Base-by-base conservation (phyloP, 2,329 filamentous ascomycete genomes). In the Lasiodiplodia sp. region DNA sequence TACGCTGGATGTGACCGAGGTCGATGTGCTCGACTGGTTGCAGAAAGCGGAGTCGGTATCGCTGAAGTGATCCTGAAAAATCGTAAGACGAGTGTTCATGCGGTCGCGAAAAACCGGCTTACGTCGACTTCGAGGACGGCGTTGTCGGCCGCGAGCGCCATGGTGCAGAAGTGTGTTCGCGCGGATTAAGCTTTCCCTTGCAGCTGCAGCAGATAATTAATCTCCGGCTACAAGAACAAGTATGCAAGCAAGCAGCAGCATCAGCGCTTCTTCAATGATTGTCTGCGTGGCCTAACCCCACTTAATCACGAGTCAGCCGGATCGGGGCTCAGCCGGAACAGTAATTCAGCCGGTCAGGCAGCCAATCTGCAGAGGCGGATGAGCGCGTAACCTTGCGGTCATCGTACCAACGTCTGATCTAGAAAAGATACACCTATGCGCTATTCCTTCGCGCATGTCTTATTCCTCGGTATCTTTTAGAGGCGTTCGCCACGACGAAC, bases 1-100 rank as follows among this genome's bases (percentile, higher is more conserved):
- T 70, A 79, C 75, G 55, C 75, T 76, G 18, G 76, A 78, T 47
- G 77, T 75, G 58, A 79, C 73, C 11, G 79, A 79, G 8, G 78
- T 78, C 40, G 72, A 75, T 55, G 37, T 52, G 62, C 60, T 68
- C 23, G 68, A 62, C 49, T 66, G 63, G 23, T n/a, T 56, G 51
- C 34, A 53, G 37, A 66, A 55, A 21, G 52, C n/a, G 21, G 63
- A 53, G 38, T 66, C 52, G 63, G 49, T 37, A 21, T 56, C 52
- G 52, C 34, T 66, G 14, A 56, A 12, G 12, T 23, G 18, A 16
- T 66, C 63, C 63, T 55, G 34, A 51, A 21, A 5, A 21, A 8
- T 44, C 5, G 16, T 34, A 3, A 16, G 11, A 40, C 16, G 31
- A 34, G 31, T 34, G 31, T 7, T 10, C 31, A 7, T 12, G 55